Evolutionary conservation across 306 rosid genomes (phyloP).

Genomic region (Vigna angularis): DNA sequence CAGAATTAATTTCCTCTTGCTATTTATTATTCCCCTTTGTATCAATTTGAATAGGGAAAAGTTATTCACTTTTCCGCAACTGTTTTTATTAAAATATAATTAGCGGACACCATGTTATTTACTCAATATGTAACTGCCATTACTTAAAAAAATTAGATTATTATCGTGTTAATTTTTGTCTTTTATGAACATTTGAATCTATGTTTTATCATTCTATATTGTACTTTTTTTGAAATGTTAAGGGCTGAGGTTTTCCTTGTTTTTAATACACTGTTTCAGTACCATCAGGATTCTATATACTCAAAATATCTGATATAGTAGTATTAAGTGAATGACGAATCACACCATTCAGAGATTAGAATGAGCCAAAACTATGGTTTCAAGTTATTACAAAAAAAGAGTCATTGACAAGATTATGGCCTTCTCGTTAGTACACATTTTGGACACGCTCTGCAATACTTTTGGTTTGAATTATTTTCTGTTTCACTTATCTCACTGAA

Average conservation of each 20-base stretch:
- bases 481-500: not conserved
- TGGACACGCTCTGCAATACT: not conserved
- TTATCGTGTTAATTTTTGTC: constrained; percentile 8
- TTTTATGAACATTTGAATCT: constrained; percentile 19
- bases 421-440: constrained; percentile 13
- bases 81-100: constrained; percentile 28
- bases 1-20: not conserved
- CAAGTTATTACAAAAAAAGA: not conserved
- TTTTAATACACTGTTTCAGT: constrained; percentile 18
- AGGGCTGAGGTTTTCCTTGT: constrained; percentile 15
- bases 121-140: constrained; percentile 24
- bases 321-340: constrained; percentile 34
- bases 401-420: constrained; percentile 10
- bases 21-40: not conserved
- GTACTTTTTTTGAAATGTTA: constrained; percentile 31
- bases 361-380: constrained; percentile 25
- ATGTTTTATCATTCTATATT: constrained; percentile 21
- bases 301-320: constrained; percentile 7
- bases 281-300: constrained; percentile 15
- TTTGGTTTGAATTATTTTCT: not conserved
- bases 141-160: constrained; percentile 8
- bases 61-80: not conserved
- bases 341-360: constrained; percentile 11
- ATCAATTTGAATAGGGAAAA: not conserved
- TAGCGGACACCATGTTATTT: constrained; percentile 4